Evolutionary conservation across 768 basidiomycete genomes (phyloP).

Genomic region (Melanogaster broomeanus): DNA sequence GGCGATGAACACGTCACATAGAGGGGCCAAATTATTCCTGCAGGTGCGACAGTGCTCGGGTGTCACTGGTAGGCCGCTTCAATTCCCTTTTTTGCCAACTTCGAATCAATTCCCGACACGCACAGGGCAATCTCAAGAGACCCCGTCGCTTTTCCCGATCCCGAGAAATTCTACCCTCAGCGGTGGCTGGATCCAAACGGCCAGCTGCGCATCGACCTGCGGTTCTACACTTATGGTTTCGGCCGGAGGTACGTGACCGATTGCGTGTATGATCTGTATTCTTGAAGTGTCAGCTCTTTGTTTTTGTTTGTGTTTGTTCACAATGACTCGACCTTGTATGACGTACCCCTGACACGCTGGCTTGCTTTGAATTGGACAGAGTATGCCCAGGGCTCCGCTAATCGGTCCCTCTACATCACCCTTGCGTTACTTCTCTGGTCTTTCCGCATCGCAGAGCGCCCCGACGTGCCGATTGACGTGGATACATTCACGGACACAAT

Average conservation of each 20-base stretch:
- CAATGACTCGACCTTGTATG: too few species aligned
- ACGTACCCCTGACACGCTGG: too few species aligned
- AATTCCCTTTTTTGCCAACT: too few species aligned
- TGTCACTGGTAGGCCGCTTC: conserved; percentile 17
- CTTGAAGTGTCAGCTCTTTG: too few species aligned
- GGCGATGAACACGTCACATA: conserved; percentile 8
- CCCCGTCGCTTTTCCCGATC: too few species aligned
- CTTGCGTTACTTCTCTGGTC: conserved; percentile 63
- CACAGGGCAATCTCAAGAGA: conserved; percentile 52
- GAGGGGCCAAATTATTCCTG: conserved; percentile 23
- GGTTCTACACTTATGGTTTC: conserved; percentile 51
- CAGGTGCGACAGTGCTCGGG: conserved; percentile 21
- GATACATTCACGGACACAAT: conserved; percentile 57
- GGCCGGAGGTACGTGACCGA: conserved; percentile 34
- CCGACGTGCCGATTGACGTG: conserved; percentile 53
- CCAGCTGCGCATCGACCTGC: conserved; percentile 45
- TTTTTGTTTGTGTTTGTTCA: too few species aligned
- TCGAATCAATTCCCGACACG: too few species aligned
- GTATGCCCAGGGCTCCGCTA: conserved; percentile 57
- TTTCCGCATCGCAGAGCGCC: conserved; percentile 52
- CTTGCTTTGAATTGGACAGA: conserved; percentile 24
- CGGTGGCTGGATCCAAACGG: conserved; percentile 49
- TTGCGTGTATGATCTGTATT: too few species aligned
- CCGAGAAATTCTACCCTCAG: conserved; percentile 52
- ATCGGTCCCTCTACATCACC: conserved; percentile 58